Percentiles rank a stretch among this genome's conserved stretches.
Conservation (phyloP, 805 yeast species). For the Yarrowia sp. region DNA sequence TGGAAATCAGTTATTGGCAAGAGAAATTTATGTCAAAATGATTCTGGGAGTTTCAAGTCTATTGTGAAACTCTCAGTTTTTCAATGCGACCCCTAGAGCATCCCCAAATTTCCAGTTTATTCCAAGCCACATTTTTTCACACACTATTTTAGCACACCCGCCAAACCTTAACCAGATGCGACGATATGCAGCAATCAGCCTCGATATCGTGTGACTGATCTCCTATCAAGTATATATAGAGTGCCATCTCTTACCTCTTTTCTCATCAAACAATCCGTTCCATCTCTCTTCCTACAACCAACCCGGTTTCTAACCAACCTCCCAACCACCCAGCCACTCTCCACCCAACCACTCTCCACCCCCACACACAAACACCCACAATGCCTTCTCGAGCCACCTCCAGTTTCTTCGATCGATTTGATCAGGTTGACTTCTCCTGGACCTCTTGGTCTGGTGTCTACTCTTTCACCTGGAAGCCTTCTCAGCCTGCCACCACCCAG, state of each 20-base stretch:
- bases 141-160: background rate
- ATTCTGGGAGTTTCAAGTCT: background rate
- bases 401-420: conserved; percentile 19
- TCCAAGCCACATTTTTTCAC: background rate
- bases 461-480: conserved; percentile 19
- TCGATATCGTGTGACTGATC: conserved; percentile 18
- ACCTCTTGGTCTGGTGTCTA: conserved; percentile 6
- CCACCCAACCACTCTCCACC: background rate
- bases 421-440: conserved; percentile 21
- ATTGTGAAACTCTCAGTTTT: background rate
- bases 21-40: too few relatives aligned
- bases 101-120: background rate
- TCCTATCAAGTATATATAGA: background rate
- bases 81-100: background rate
- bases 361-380: background rate
- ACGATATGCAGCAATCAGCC: conserved; percentile 15
- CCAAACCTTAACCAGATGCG: background rate
- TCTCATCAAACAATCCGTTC: background rate
- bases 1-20: background rate
- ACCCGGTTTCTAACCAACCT: background rate
- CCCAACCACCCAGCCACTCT: background rate
- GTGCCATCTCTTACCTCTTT: background rate
- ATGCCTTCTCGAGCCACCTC: conserved; percentile 25
- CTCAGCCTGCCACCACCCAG: background rate
- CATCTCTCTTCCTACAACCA: background rate